A percentile compares a stretch with the other conserved stretches of the same genome.
These are phyloP conservation scores for Paecilomyces sp. DNA, from an alignment of 2,329 filamentous ascomycete species.

Conservation along the genomic window DNA sequence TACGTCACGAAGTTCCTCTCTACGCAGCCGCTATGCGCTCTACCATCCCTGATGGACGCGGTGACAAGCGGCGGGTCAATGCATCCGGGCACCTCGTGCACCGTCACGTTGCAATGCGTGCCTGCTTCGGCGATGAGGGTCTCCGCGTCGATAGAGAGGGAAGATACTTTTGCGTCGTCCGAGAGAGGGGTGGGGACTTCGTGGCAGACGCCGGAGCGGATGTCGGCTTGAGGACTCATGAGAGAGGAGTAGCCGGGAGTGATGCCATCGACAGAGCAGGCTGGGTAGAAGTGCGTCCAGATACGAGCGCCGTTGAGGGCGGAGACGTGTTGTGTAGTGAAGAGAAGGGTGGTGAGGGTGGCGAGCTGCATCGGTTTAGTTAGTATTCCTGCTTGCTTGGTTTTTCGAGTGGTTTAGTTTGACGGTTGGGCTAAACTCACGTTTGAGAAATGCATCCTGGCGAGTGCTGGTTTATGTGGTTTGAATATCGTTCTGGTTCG, in stretches of 20 bases:
- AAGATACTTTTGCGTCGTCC: constrained; percentile 15
- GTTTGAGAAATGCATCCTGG: background rate
- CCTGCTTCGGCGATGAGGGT: constrained; percentile 9
- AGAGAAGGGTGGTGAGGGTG: constrained; percentile 11
- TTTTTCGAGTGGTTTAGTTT: background rate
- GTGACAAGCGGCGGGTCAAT: constrained; percentile 20
- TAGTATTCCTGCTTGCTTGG: background rate
- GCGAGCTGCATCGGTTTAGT: constrained; percentile 7
- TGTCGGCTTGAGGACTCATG: constrained; percentile 13
- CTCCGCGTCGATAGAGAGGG: constrained; percentile 21
- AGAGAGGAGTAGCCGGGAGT: constrained; percentile 16
- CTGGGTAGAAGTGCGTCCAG: constrained; percentile 24
- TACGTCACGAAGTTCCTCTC: constrained; percentile 15
- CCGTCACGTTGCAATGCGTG: constrained; percentile 21
- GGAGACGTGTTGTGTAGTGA: constrained; percentile 7
- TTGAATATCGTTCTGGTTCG: background rate
- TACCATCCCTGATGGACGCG: constrained; percentile 12
- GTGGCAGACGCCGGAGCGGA: constrained; percentile 17
- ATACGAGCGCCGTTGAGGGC: constrained; percentile 17
- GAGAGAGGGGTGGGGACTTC: constrained; percentile 17
- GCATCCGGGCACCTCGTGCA: constrained; percentile 26
- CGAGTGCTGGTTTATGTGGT: background rate
- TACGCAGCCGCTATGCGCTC: constrained; percentile 18
- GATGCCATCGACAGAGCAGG: constrained; percentile 13
- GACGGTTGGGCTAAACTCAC: background rate